Conservation (phyloP, 768 basidiomycete species). For the Cyclocybe cylindracea region DNA sequence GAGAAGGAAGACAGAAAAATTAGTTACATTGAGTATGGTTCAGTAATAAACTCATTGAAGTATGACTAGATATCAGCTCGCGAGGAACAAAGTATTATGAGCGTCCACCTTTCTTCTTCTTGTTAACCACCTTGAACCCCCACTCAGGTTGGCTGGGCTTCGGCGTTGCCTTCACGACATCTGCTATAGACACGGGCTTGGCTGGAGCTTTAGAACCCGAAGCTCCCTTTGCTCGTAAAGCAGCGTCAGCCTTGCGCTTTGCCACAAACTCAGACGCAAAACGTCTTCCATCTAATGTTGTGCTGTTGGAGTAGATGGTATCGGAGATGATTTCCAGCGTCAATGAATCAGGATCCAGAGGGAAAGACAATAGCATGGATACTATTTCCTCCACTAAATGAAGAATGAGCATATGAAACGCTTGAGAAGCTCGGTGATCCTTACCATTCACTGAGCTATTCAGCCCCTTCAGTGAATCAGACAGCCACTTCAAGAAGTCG, state of each 20-base stretch:
- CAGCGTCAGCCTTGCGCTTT: conserved; percentile 83
- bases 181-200: conserved; percentile 76
- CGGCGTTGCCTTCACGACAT: conserved; percentile 88
- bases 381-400: conserved; percentile 92
- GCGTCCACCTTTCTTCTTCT: conserved; percentile 63
- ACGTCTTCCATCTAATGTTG: conserved; percentile 91
- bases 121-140: conserved; percentile 94
- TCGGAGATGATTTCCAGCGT: conserved; percentile 94
- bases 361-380: conserved; percentile 93
- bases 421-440: conserved; percentile 14
- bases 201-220: conserved; percentile 33
- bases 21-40: no score
- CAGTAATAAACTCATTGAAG: no score
- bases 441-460: conserved; percentile 73
- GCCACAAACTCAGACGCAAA: conserved; percentile 92
- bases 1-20: no score
- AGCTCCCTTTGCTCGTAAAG: conserved; percentile 46
- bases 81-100: background rate
- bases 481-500: conserved; percentile 93
- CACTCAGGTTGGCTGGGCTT: conserved; percentile 77
- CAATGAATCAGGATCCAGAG: conserved; percentile 81
- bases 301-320: conserved; percentile 91
- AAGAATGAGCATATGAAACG: conserved; percentile 3
- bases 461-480: conserved; percentile 78
- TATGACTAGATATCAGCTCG: no score